Conservation (phyloP, 75 land plant species). For the Selaginella tamariscina region DNA sequence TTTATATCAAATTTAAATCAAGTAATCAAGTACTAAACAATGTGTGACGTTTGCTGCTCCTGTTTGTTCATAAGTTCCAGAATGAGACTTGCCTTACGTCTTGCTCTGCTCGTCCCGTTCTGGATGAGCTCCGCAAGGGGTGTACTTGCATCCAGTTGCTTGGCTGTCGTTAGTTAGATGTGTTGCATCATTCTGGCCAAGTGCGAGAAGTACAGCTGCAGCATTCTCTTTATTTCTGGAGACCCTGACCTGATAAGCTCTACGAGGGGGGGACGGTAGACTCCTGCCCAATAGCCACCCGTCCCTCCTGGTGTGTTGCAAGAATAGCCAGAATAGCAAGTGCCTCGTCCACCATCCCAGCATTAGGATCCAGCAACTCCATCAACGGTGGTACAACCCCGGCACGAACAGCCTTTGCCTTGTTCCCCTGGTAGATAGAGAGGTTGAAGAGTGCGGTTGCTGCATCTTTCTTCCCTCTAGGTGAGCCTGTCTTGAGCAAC, state of each 20-base stretch:
- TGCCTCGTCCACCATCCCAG: slow-evolving; percentile 50
- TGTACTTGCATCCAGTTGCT: slow-evolving; percentile 34
- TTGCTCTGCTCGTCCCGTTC: slow-evolving; percentile 66
- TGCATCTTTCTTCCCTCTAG: slow-evolving; percentile 69
- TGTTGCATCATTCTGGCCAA: slow-evolving; percentile 29
- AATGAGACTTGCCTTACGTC: slow-evolving; percentile 47
- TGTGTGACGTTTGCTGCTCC: not conserved
- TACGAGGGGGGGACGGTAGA: slow-evolving; percentile 40
- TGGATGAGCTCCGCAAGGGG: slow-evolving; percentile 37
- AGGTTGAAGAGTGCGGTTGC: slow-evolving; percentile 73
- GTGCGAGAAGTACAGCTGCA: slow-evolving; percentile 55
- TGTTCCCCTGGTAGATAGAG: slow-evolving; percentile 63
- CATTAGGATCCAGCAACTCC: slow-evolving; percentile 41
- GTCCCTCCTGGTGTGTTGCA: slow-evolving; percentile 39
- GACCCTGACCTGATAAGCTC: slow-evolving; percentile 42
- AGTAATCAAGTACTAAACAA: too few species aligned
- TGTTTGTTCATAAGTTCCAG: slow-evolving; percentile 37
- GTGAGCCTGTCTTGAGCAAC: slow-evolving; percentile 37
- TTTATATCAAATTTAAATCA: too few species aligned
- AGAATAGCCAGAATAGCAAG: slow-evolving; percentile 68
- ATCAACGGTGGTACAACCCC: slow-evolving; percentile 46
- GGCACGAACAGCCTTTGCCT: slow-evolving; percentile 50
- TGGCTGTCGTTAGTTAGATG: slow-evolving; percentile 24
- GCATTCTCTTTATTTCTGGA: slow-evolving; percentile 87
- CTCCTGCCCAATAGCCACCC: slow-evolving; percentile 36